Conservation (phyloP, 768 basidiomycete species). For the Dacryopinax primogenitus region DNA sequence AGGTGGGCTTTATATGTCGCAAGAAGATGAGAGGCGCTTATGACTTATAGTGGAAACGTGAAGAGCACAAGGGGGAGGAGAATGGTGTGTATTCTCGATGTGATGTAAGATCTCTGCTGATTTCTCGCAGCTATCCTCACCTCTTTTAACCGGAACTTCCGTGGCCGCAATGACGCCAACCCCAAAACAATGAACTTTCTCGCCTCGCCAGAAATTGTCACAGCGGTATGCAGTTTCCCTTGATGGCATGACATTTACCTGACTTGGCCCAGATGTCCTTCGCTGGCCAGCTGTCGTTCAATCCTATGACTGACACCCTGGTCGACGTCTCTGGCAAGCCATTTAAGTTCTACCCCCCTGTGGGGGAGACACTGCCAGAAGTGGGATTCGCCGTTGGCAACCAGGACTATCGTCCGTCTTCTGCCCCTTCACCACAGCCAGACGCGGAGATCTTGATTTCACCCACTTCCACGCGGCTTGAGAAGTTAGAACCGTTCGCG, state of each 20-base stretch:
- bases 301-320: constrained; percentile 71
- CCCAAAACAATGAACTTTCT: constrained; percentile 74
- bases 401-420: constrained; percentile 60
- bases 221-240: constrained; percentile 40
- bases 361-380: constrained; percentile 70
- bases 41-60: constrained; percentile 79
- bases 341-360: constrained; percentile 78
- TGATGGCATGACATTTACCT: not conserved
- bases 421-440: constrained; percentile 60
- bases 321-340: constrained; percentile 51
- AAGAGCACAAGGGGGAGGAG: constrained; percentile 74
- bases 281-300: constrained; percentile 84
- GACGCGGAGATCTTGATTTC: constrained; percentile 65
- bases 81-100: constrained; percentile 47
- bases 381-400: constrained; percentile 60
- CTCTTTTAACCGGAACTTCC: constrained; percentile 92
- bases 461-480: constrained; percentile 69
- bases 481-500: constrained; percentile 71
- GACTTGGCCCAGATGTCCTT: constrained; percentile 58
- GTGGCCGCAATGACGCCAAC: constrained; percentile 95
- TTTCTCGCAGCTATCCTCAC: constrained; percentile 67
- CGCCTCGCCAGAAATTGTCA: constrained; percentile 91
- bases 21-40: constrained; percentile 7
- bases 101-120: constrained; percentile 14
- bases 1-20: constrained; percentile 35